These are phyloP conservation scores for Arthroderma uncinatum DNA, from an alignment of 2,329 filamentous ascomycete genomes.

Conservation along the genomic window DNA sequence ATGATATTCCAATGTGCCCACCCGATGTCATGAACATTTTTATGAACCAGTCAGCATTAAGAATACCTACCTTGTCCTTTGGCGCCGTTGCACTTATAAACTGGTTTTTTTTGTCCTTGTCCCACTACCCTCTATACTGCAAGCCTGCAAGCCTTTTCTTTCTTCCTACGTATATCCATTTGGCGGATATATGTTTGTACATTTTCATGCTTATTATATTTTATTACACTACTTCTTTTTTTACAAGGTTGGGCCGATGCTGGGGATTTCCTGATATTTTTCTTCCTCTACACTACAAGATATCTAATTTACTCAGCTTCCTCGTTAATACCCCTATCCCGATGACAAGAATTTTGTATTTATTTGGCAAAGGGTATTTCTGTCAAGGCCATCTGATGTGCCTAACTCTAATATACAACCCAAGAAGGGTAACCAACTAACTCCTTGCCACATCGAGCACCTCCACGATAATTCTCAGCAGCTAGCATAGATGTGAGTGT, in stretches of 20 bases:
- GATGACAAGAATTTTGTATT: not conserved
- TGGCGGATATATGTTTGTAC: not conserved
- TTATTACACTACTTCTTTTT: not conserved
- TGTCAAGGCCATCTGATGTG: not conserved
- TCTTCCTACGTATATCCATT: not conserved
- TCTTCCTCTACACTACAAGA: not conserved
- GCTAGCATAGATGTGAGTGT: not conserved
- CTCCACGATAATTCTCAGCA: not conserved
- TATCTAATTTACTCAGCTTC: not conserved
- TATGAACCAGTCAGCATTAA: not conserved
- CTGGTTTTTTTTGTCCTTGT: not conserved
- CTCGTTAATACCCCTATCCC: not conserved
- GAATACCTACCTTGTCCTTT: not conserved
- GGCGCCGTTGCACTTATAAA: not conserved
- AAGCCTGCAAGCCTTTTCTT: not conserved
- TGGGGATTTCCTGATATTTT: not conserved
- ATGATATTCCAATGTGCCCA: not conserved
- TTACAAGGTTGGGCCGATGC: not conserved
- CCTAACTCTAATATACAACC: not conserved
- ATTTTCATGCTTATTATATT: not conserved
- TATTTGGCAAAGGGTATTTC: not conserved
- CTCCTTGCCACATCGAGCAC: constrained; percentile 3
- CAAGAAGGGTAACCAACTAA: constrained; percentile 2
- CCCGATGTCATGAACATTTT: not conserved
- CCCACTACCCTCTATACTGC: no score